Conservation (phyloP, 306 rosid species). For the Cyamopsis tetragonoloba region DNA sequence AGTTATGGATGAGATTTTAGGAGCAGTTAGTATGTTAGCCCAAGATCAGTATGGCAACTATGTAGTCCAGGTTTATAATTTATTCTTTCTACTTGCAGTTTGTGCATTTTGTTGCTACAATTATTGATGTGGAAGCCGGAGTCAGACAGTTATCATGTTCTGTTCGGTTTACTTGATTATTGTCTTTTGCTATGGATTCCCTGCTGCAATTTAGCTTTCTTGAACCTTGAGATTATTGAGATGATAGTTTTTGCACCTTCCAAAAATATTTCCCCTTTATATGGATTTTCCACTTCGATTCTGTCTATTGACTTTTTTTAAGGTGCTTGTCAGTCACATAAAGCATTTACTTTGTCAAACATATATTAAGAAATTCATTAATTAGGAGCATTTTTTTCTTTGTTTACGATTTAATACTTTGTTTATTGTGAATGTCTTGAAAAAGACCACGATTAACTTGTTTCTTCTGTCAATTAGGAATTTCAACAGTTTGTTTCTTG, state of each 20-base stretch:
- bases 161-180: background rate
- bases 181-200: background rate
- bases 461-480: background rate
- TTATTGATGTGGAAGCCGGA: background rate
- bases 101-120: background rate
- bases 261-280: background rate
- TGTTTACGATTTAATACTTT: background rate
- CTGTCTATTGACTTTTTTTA: background rate
- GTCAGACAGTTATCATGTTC: background rate
- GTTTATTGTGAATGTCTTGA: background rate
- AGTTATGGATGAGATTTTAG: conserved; percentile 91
- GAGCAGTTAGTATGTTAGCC: conserved; percentile 92
- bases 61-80: conserved; percentile 76
- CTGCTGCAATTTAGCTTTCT: background rate
- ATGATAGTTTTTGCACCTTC: background rate
- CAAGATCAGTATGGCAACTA: conserved; percentile 98
- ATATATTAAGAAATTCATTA: background rate
- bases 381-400: background rate
- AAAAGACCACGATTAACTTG: too few relatives aligned
- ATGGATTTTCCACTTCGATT: background rate
- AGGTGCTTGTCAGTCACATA: too few relatives aligned
- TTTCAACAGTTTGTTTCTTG: background rate
- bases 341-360: background rate
- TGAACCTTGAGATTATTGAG: background rate
- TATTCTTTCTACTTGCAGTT: background rate